Evolutionary conservation across 345 rosid species (phyloP).

Genomic region (Durio zibethinus): DNA sequence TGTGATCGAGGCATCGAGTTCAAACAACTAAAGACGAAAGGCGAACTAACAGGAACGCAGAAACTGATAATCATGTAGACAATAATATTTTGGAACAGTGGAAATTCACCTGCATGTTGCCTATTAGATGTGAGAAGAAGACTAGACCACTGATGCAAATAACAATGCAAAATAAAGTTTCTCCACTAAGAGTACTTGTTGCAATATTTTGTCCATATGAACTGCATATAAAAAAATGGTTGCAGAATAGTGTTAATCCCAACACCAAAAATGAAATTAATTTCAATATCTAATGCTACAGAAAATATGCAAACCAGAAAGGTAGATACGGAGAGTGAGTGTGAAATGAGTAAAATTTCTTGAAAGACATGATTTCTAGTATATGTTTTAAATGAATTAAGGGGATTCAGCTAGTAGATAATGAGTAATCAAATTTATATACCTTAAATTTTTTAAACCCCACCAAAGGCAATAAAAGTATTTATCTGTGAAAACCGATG

Average conservation of each 20-base stretch:
- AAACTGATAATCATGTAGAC: neutral
- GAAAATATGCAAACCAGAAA: neutral
- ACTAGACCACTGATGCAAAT: constrained; percentile 69
- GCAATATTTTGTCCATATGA: constrained; percentile 76
- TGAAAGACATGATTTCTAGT: too few species aligned
- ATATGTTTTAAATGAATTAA: too few species aligned
- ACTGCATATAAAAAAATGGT: constrained; percentile 37
- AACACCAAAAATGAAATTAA: neutral
- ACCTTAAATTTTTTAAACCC: constrained; percentile 83
- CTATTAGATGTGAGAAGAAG: constrained; percentile 81
- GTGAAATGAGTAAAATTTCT: too few species aligned
- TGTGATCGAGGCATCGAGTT: too few species aligned
- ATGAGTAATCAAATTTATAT: neutral
- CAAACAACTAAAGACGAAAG: neutral
- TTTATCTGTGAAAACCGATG: constrained; percentile 49
- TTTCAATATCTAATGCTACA: neutral
- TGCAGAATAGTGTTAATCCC: constrained; percentile 14
- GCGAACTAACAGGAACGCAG: neutral
- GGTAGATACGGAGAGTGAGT: neutral
- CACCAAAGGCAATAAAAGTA: constrained; percentile 92
- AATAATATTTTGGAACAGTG: neutral
- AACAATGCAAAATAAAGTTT: constrained; percentile 58
- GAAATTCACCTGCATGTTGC: constrained; percentile 67
- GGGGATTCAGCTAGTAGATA: neutral
- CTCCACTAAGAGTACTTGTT: constrained; percentile 52